Conservation (phyloP, 2,329 filamentous ascomycete species). For the Colletotrichum australisinense region DNA sequence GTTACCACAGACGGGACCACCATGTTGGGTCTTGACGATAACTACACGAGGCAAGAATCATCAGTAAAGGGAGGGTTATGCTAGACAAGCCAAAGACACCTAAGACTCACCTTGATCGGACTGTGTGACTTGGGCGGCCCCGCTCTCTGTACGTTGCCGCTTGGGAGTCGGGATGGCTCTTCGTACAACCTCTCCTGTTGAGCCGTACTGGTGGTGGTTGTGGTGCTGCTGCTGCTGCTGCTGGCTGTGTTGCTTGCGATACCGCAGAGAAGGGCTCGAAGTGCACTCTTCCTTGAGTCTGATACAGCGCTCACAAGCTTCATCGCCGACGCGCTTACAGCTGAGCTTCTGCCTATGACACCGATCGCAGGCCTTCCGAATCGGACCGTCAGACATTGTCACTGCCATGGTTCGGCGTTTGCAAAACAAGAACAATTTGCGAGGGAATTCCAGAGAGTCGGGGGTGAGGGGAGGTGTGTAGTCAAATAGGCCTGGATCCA, state of each 20-base stretch:
- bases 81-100: slow-evolving; percentile 33
- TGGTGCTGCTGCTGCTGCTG: neutral
- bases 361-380: slow-evolving; percentile 58
- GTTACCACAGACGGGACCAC: slow-evolving; percentile 3
- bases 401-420: slow-evolving; percentile 39
- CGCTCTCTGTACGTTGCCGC: slow-evolving; percentile 48
- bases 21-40: slow-evolving; percentile 27
- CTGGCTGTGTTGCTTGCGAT: slow-evolving; percentile 45
- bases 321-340: slow-evolving; percentile 54
- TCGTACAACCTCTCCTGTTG: slow-evolving; percentile 12
- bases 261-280: slow-evolving; percentile 55
- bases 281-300: slow-evolving; percentile 55
- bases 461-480: slow-evolving; percentile 31
- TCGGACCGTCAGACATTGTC: slow-evolving; percentile 51
- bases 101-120: slow-evolving; percentile 49
- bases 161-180: slow-evolving; percentile 47
- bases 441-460: slow-evolving; percentile 34
- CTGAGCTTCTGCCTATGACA: slow-evolving; percentile 60
- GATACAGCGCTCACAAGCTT: slow-evolving; percentile 55
- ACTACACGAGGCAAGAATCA: slow-evolving; percentile 22
- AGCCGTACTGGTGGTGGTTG: neutral
- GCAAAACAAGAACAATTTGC: slow-evolving; percentile 34
- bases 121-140: slow-evolving; percentile 46
- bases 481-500: slow-evolving; percentile 32
- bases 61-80: slow-evolving; percentile 27